Percentiles rank a stretch among this genome's conserved stretches.
These are phyloP conservation scores for Camellia granthamiana DNA, from an alignment of 148 eudicot species.

Conservation along the genomic window DNA sequence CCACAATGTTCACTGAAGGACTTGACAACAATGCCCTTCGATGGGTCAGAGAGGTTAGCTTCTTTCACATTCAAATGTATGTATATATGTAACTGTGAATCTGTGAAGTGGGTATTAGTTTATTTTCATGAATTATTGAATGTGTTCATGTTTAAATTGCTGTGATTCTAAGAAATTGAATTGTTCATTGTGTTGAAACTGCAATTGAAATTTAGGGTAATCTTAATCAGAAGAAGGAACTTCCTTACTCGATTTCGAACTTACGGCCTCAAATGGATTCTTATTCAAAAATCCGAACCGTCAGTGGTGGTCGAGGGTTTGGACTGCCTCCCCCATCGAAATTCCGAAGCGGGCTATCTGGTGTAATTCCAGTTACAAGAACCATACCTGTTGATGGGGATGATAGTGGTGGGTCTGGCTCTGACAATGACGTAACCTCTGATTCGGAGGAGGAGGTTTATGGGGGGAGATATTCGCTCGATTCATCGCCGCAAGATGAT, in stretches of 20 bases:
- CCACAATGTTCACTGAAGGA: constrained; percentile 67
- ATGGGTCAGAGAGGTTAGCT: constrained; percentile 64
- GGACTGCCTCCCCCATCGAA: constrained; percentile 67
- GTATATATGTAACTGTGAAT: neutral
- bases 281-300: constrained; percentile 28
- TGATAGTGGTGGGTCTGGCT: constrained; percentile 45
- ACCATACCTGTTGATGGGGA: constrained; percentile 40
- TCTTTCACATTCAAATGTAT: neutral
- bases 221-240: constrained; percentile 38
- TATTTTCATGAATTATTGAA: constrained; percentile 4
- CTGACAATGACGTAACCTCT: constrained; percentile 52
- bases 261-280: constrained; percentile 47
- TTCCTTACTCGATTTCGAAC: constrained; percentile 39
- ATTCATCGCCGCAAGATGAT: constrained; percentile 77
- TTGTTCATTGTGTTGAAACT: neutral
- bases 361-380: constrained; percentile 49
- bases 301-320: constrained; percentile 36
- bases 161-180: neutral
- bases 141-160: neutral
- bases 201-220: constrained; percentile 44
- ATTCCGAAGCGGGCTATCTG: constrained; percentile 65
- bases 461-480: constrained; percentile 70
- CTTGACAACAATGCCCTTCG: constrained; percentile 63
- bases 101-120: neutral
- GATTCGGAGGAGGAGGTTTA: constrained; percentile 75